Conservation (phyloP, 805 yeast species). For the Candida arabinofermentans region DNA sequence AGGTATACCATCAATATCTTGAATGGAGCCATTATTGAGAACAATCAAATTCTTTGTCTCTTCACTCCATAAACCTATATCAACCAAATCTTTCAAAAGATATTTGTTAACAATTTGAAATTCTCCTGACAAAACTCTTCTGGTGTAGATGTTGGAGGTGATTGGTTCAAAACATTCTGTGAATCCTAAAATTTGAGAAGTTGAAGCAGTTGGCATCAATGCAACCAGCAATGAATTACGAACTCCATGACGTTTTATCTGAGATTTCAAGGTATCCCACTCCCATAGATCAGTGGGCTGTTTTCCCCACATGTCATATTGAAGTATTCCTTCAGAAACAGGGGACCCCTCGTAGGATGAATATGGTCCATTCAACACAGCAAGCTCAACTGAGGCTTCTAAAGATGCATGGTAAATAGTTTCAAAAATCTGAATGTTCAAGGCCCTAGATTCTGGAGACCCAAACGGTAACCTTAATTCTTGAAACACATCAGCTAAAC, state of each 20-base stretch:
- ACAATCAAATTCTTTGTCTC: conserved; percentile 75
- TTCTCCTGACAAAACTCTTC: conserved; percentile 92
- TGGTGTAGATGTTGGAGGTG: conserved; percentile 86
- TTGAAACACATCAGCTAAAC: conserved; percentile 87
- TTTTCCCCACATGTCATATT: conserved; percentile 82
- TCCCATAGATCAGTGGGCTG: conserved; percentile 82
- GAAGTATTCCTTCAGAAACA: conserved; percentile 78
- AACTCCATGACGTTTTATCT: conserved; percentile 61
- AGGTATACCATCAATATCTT: conserved; percentile 70
- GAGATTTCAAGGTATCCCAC: conserved; percentile 69
- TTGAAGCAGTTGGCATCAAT: conserved; percentile 98
- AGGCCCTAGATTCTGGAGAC: conserved; percentile 66
- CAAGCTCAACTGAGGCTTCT: conserved; percentile 82
- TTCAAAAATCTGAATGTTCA: conserved; percentile 87
- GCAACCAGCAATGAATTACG: conserved; percentile 87
- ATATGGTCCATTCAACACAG: conserved; percentile 65
- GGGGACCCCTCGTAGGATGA: conserved; percentile 81
- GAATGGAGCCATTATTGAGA: conserved; percentile 80
- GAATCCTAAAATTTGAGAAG: conserved; percentile 91
- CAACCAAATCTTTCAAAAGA: conserved; percentile 75
- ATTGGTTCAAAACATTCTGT: conserved; percentile 96
- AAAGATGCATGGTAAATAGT: conserved; percentile 93
- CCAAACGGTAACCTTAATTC: conserved; percentile 81
- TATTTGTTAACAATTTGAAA: conserved; percentile 89
- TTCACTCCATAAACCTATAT: conserved; percentile 78